Evolutionary conservation across 1,284 basidiomycete species (phyloP), one percentile per base, ranked within the genome.

Genomic region (Marasmius sp.): DNA sequence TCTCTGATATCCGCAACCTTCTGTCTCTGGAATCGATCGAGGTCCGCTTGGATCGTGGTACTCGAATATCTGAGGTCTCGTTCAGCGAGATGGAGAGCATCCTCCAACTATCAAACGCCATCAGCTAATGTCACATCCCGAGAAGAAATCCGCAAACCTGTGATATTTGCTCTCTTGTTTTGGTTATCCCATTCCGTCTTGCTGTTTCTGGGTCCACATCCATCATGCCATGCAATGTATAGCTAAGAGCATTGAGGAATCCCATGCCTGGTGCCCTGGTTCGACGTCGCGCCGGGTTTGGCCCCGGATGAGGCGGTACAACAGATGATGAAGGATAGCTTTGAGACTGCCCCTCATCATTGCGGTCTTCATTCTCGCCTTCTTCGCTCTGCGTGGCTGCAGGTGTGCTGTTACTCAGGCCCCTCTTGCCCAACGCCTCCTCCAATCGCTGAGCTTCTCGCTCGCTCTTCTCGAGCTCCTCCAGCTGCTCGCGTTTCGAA

Each of bases 141-240:
- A 18, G 22, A 60, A 16, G n/a, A 36, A 38, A 56, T 33, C 20
- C 56, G 41, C 60, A 69, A 71, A 95, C 95, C 81, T 95, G 93
- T 38, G 93, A 92, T 65, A 99, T 98, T 34, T 88, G 89, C 76
- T 99, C 97, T 69, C 93, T 84, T 1, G 95, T 95, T 79, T 97
- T 98, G 65, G 91, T 92, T 66, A 99, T 98, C 61, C 89, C 88
- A 69, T 91, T 97, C 62, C 97, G 83, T 64, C 97, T 84, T 5
- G 97, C 96, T 14, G 92, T 93, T 77, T 98, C 97, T 0, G 97
- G 96, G 77, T 99, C 97, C 7, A 94, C 93, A 70, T 99, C 97
- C 91, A 99, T 98, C 87, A 99, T 96, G 10, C 94, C 94, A 69
- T 97, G 95, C 63, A 99, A 77, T 22, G 95, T 96, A 77, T 98